Evolutionary conservation across 768 basidiomycete genomes (phyloP).

Genomic region (Fistulinella prunicolor): DNA sequence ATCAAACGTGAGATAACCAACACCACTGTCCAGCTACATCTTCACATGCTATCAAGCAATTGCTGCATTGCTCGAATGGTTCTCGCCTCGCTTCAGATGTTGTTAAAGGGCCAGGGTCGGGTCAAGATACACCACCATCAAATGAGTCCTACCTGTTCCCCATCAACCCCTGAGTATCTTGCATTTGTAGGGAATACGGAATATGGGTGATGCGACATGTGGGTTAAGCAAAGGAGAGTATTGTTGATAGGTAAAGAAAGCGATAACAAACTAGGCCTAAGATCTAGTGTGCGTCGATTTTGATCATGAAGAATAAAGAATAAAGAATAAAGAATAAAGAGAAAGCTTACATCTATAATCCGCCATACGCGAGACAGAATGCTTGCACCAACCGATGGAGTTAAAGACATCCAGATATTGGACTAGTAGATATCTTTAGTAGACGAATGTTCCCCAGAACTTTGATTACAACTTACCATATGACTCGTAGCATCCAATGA

Average conservation of each 20-base stretch:
- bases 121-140: constrained; percentile 11
- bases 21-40: too few relatives aligned
- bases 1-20: too few relatives aligned
- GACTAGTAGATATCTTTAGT: constrained; percentile 34
- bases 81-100: constrained; percentile 33
- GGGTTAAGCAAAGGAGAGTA: constrained; percentile 77
- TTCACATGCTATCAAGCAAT: constrained; percentile 5
- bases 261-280: constrained; percentile 60
- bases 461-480: constrained; percentile 40
- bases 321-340: constrained; percentile 7
- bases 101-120: constrained; percentile 7
- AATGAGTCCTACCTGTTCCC: constrained; percentile 29
- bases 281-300: constrained; percentile 76
- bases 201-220: constrained; percentile 66
- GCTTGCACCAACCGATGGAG: constrained; percentile 74
- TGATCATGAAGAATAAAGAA: constrained; percentile 55
- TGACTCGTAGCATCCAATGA: constrained; percentile 82
- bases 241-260: constrained; percentile 79
- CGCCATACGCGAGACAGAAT: constrained; percentile 85
- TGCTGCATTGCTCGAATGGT: constrained; percentile 20
- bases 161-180: constrained; percentile 16
- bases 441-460: background rate
- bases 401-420: constrained; percentile 81
- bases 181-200: constrained; percentile 40
- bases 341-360: constrained; percentile 69